Conservation (phyloP, 306 rosid genomes). For the Prinsepia uniflora region DNA sequence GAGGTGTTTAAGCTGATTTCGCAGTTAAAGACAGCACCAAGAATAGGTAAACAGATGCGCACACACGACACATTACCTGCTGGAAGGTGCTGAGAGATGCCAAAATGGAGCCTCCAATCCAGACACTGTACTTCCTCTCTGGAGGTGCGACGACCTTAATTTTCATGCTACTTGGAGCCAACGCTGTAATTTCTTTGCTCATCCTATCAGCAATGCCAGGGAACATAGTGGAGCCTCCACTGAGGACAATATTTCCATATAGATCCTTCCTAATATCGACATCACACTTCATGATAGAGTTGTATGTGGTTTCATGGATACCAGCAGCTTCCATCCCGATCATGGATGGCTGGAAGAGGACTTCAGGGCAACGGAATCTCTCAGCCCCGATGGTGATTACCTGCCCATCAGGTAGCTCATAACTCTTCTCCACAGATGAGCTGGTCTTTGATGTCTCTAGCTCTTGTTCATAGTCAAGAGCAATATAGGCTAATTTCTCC, state of each 20-base stretch:
- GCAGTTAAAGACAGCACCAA: background rate
- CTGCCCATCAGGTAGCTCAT: slow-evolving; percentile 95
- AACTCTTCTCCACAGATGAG: slow-evolving; percentile 91
- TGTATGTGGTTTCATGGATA: slow-evolving; percentile 93
- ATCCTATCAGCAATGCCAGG: slow-evolving; percentile 97
- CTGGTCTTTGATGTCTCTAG: slow-evolving; percentile 80
- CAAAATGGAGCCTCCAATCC: slow-evolving; percentile 97
- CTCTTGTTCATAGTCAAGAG: slow-evolving; percentile 95
- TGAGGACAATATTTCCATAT: slow-evolving; percentile 86
- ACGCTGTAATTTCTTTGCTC: slow-evolving; percentile 94
- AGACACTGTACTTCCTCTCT: slow-evolving; percentile 93
- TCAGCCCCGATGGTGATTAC: slow-evolving; percentile 92
- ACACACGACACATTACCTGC: slow-evolving; percentile 50
- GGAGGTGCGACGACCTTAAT: slow-evolving; percentile 97
- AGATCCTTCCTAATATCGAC: slow-evolving; percentile 97
- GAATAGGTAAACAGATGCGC: background rate
- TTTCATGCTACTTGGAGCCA: slow-evolving; percentile 96
- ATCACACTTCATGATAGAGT: slow-evolving; percentile 97
- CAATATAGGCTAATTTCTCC: slow-evolving; percentile 85
- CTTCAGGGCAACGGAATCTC: slow-evolving; percentile 95
- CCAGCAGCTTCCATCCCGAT: slow-evolving; percentile 96
- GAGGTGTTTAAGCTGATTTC: background rate
- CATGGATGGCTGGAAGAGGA: slow-evolving; percentile 98
- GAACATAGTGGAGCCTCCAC: slow-evolving; percentile 97
- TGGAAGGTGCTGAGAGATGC: slow-evolving; percentile 99